Conservation (phyloP, 2,329 filamentous ascomycete species). For the Colletotrichum somersetense region DNA sequence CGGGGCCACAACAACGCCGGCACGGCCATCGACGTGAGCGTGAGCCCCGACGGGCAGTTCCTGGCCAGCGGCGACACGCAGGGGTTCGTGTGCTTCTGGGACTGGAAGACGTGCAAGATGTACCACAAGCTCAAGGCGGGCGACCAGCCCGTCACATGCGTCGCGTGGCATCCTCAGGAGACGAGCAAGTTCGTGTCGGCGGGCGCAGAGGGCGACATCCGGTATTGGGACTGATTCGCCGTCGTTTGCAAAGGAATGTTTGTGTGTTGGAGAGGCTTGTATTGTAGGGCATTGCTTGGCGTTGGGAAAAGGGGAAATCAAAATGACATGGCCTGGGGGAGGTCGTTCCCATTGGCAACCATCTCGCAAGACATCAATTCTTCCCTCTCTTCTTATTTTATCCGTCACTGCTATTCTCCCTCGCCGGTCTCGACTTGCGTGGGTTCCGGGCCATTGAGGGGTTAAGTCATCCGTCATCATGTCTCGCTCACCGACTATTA, state of each 20-base stretch:
- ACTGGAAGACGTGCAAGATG: conserved; percentile 99
- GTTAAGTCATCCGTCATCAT: background rate
- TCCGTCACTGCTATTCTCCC: background rate
- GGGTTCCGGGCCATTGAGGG: background rate
- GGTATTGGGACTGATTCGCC: conserved; percentile 88
- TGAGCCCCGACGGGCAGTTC: conserved; percentile 93
- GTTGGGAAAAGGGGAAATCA: conserved; percentile 29
- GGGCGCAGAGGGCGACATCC: conserved; percentile 88
- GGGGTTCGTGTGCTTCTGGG: conserved; percentile 96
- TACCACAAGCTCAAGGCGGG: conserved; percentile 94
- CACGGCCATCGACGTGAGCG: conserved; percentile 89
- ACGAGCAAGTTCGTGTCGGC: conserved; percentile 93
- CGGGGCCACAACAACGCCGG: conserved; percentile 96
- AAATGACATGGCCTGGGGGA: conserved; percentile 13
- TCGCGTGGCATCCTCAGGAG: conserved; percentile 98
- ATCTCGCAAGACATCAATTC: background rate
- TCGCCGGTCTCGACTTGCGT: background rate
- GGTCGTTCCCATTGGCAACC: background rate
- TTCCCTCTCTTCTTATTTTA: background rate
- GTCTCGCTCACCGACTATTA: background rate
- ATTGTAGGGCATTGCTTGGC: conserved; percentile 40
- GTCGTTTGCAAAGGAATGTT: background rate
- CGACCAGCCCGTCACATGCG: conserved; percentile 84
- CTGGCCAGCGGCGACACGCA: conserved; percentile 87
- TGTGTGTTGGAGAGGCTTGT: conserved; percentile 4